Percentiles rank a stretch among this genome's conserved stretches.
phyloP scores from a whole-genome alignment of 208 protist species.

The Histomonas meleagridis region DNA sequence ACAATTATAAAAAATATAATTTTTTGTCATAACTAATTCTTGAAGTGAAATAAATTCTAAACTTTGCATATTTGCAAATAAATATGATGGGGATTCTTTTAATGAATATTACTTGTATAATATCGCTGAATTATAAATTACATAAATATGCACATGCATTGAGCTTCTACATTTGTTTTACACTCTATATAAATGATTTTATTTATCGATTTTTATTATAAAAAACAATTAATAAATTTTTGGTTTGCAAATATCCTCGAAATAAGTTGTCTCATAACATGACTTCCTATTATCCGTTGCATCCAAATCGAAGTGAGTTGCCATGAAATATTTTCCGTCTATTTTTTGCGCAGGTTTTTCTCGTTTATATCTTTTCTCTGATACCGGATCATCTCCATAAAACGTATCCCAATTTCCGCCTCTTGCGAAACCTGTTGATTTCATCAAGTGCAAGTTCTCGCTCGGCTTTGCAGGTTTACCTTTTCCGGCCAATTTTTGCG shows the following conservation, averaged over 20 bases:
- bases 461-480: background rate
- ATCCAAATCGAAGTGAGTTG: background rate
- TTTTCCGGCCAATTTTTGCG: background rate
- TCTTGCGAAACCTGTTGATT: background rate
- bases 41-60: no score
- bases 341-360: background rate
- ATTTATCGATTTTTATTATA: no score
- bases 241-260: background rate
- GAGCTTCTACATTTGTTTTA: no score
- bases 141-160: no score
- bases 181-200: no score
- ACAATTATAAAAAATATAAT: no score
- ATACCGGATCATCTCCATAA: background rate
- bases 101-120: no score
- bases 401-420: background rate
- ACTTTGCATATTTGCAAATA: no score
- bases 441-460: background rate
- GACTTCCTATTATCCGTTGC: background rate
- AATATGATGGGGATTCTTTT: no score
- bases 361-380: background rate
- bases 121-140: no score
- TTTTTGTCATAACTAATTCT: no score
- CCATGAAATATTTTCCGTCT: background rate
- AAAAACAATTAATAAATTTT: conserved; percentile 13
- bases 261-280: background rate